Evolutionary conservation across 129 eudicot species (phyloP), one percentile per base, ranked within the genome.

Genomic region (Ambrosia trifida): DNA sequence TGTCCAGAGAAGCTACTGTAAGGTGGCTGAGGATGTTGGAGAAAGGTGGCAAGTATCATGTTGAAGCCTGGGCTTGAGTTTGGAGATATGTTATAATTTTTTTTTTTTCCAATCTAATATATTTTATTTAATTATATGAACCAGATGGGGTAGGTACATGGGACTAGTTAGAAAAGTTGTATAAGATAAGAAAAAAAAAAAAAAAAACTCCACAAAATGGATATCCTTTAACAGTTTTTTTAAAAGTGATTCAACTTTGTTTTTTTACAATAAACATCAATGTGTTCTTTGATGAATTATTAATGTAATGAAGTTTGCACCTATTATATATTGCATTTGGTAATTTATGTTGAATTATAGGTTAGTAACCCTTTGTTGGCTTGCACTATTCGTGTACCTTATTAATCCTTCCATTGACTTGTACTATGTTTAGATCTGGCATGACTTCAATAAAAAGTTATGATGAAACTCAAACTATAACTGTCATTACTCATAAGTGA

Each of bases 41-140:
- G 76, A 94, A 81, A 85, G 96, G 96, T 65, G 97, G 99, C 17
- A 90, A 82, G 83, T 94, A 94, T 78, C 89, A 90, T 78, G 96
- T 89, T 57, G 99, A 94, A 82, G 93, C 95, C 9, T 94, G 98
- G 96, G 85, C 96, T 76, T 90, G 77, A 72, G 38, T 59, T 44
- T 18, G 4, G 63, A 24, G 38, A 53, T 17, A 9, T 28, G 38
- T 11, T 57, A 57, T 35, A 61, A 14, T 5, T 61, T 16, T 35
- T 13, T 18, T 40, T 38, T 18, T 58, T 38, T 38, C 0, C 16
- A 41, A 12, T 43, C 41, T 36, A 35, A 5, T n/a, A n/a, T n/a
- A n/a, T n/a, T n/a, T n/a, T n/a, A n/a, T 63, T n/a, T 33, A 33
- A 6, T 61, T 61, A 35, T 60, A 60, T 61, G 44, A 13, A 33